Evolutionary conservation across 1,284 basidiomycete species (phyloP), one percentile per base, ranked within the genome.

Genomic region (Rhodotorula sp.): DNA sequence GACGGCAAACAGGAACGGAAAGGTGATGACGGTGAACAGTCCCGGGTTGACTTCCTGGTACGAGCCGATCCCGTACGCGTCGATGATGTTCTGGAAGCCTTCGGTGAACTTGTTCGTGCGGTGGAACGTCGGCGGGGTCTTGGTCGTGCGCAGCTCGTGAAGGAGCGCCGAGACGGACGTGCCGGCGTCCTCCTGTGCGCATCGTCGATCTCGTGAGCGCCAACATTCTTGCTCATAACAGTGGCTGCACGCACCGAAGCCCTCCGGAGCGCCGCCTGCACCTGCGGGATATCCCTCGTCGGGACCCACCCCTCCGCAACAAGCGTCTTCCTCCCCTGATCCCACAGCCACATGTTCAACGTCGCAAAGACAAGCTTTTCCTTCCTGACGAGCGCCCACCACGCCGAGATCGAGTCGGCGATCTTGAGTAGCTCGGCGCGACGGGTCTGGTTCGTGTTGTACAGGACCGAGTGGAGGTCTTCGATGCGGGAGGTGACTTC

Each of bases 31-130:
- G 54, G 77, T 76, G 67, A 78, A 77, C 51, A 99, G 83, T 74
- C 95, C 96, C 17, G 96, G 95, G 80, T 99, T 99, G 81, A 94
- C 89, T 82, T 99, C 96, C 81, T 97, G 91, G 81, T 99, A 99
- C 2, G 88, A 88, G 19, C 94, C 92, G 64, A 92, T 88, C 78
- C 95, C 96, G 80, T 99, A 99, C 65, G 90, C 90, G 82, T 99
- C 95, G 87, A 99, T 96, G 81, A 99, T 94, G 48, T 90, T 87
- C 83, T 99, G 96, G 86, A 95, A 98, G 24, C 90, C 95, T 80
- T 92, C 91, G 8, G 96, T 99, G 79, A 99, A 96, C 82, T 92
- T 94, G 84, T 95, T 95, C 61, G 91, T 95, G 62, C 92, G 88
- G 77, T 92, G 88, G 85, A 91, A 99, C 2, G 96, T 99, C 1